Conservation (phyloP, 176 grass and related monocot genomes). For the Oryza rufipogon region DNA sequence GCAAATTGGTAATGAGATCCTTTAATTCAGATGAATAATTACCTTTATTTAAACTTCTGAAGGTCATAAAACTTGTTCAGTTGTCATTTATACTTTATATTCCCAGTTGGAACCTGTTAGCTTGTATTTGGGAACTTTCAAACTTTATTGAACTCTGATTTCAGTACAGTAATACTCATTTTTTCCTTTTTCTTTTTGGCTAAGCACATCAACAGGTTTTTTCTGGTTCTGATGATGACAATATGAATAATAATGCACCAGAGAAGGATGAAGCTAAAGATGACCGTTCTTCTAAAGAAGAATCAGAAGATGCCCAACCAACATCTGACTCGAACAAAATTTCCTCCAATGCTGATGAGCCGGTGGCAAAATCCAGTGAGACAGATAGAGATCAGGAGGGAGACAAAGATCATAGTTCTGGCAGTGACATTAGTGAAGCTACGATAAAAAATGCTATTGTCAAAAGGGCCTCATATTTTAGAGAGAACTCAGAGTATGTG, state of each 20-base stretch:
- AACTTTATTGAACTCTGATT: background rate
- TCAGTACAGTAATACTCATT: constrained; percentile 15
- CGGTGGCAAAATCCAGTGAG: constrained; percentile 43
- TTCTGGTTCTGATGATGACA: constrained; percentile 66
- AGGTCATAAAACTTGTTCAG: constrained; percentile 17
- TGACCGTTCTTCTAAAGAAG: constrained; percentile 58
- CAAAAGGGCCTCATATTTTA: constrained; percentile 72
- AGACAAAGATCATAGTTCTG: constrained; percentile 43
- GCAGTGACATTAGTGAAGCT: constrained; percentile 60
- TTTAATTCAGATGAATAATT: constrained; percentile 15
- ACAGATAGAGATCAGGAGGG: constrained; percentile 33
- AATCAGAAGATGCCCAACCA: constrained; percentile 48
- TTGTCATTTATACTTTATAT: constrained; percentile 20
- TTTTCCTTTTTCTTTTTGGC: constrained; percentile 18
- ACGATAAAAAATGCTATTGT: constrained; percentile 76
- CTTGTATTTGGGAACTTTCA: constrained; percentile 23
- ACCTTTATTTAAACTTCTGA: constrained; percentile 14
- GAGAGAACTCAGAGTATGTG: constrained; percentile 85
- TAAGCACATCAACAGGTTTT: constrained; percentile 54
- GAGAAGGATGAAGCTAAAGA: constrained; percentile 43
- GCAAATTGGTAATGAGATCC: background rate
- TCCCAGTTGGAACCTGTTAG: constrained; percentile 5
- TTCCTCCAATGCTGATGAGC: constrained; percentile 42
- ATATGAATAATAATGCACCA: constrained; percentile 46
- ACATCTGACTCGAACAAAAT: constrained; percentile 35